Percentiles rank a stretch among this genome's conserved stretches.
Evolutionary conservation across 805 yeast species (phyloP).

Genomic region (Candida insectalens): DNA sequence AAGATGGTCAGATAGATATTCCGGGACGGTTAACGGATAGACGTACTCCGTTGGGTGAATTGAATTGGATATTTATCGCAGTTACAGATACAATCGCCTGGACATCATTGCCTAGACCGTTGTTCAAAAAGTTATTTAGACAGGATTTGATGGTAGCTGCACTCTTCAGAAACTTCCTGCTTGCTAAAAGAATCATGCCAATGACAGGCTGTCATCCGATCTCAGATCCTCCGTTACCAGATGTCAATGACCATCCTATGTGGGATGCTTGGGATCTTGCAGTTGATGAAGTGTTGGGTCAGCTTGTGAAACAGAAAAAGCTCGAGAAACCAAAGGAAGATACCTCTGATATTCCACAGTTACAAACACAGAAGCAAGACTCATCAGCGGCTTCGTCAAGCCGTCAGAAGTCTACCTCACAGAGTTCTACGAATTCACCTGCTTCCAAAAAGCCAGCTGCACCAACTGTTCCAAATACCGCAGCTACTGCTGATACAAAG

Average conservation of each 20-base stretch:
- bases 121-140: slow-evolving; percentile 83
- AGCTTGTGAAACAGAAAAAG: slow-evolving; percentile 37
- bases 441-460: neutral
- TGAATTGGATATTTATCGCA: slow-evolving; percentile 96
- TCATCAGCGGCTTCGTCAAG: slow-evolving; percentile 2
- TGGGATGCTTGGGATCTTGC: slow-evolving; percentile 99
- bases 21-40: slow-evolving; percentile 92
- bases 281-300: slow-evolving; percentile 83
- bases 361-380: slow-evolving; percentile 16
- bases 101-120: slow-evolving; percentile 80
- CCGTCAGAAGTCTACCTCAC: slow-evolving; percentile 2
- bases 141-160: slow-evolving; percentile 98
- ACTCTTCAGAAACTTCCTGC: slow-evolving; percentile 78
- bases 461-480: neutral
- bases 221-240: slow-evolving; percentile 89
- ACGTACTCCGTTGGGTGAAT: slow-evolving; percentile 90
- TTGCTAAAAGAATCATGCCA: slow-evolving; percentile 93
- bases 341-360: slow-evolving; percentile 20
- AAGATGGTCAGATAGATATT: slow-evolving; percentile 52
- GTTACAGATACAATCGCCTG: slow-evolving; percentile 97
- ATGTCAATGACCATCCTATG: slow-evolving; percentile 75
- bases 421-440: neutral
- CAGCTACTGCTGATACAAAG: slow-evolving; percentile 3
- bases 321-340: slow-evolving; percentile 16
- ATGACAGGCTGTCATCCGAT: slow-evolving; percentile 88